These are phyloP conservation scores for Tricholoma matsutake DNA, from an alignment of 768 basidiomycete genomes.

Conservation along the genomic window DNA sequence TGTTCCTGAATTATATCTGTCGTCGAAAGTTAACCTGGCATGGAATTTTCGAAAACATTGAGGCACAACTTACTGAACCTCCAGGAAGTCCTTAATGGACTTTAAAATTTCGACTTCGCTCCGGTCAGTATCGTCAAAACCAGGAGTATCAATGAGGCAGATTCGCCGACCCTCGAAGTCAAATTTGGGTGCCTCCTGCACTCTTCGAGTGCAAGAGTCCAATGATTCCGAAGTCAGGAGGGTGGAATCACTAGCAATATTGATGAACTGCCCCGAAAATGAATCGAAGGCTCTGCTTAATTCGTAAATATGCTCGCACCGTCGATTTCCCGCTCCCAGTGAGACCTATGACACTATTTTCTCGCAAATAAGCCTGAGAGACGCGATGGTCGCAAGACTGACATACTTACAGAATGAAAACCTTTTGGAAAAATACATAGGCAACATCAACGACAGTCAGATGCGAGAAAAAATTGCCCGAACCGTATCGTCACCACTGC, in stretches of 20 bases:
- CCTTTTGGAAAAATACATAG: background rate
- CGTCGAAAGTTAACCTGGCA: background rate
- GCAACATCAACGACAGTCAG: background rate
- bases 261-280: background rate
- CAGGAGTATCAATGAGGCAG: constrained; percentile 37
- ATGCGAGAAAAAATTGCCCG: background rate
- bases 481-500: background rate
- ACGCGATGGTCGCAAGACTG: background rate
- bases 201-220: background rate
- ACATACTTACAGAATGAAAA: background rate
- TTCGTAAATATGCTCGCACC: background rate
- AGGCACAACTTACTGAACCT: background rate
- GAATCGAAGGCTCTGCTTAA: background rate
- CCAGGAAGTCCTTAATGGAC: constrained; percentile 15
- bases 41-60: no score
- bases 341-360: background rate
- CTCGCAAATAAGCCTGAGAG: background rate
- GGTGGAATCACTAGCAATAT: background rate
- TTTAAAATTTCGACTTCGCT: constrained; percentile 30
- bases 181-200: constrained; percentile 16
- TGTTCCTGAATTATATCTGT: constrained; percentile 14
- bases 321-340: constrained; percentile 4
- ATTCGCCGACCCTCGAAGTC: constrained; percentile 24
- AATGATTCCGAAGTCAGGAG: background rate
- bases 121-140: constrained; percentile 36